Conservation (phyloP, 2,329 filamentous ascomycete genomes). For the Xylaria multiplex region DNA sequence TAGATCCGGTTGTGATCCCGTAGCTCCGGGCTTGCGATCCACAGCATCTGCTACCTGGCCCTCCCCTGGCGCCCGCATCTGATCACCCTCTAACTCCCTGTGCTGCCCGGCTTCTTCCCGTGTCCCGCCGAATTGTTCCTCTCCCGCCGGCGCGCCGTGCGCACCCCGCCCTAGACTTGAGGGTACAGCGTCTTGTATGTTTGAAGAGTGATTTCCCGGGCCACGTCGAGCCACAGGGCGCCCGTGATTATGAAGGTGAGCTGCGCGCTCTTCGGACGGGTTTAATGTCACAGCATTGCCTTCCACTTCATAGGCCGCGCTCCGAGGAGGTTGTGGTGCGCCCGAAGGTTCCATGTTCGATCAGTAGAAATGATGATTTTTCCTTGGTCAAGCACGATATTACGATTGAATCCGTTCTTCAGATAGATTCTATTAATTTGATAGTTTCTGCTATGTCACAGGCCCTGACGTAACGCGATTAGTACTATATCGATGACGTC, state of each 20-base stretch:
- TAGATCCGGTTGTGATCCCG: slow-evolving; percentile 46
- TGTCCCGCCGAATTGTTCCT: slow-evolving; percentile 41
- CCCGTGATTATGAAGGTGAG: slow-evolving; percentile 32
- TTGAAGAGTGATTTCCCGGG: slow-evolving; percentile 33
- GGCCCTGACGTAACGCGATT: slow-evolving; percentile 24
- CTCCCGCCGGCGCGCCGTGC: slow-evolving; percentile 42
- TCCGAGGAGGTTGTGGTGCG: slow-evolving; percentile 43
- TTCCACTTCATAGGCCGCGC: slow-evolving; percentile 43
- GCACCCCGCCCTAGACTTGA: slow-evolving; percentile 45
- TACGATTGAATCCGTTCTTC: neutral
- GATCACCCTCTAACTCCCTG: slow-evolving; percentile 46
- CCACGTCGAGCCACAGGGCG: slow-evolving; percentile 38
- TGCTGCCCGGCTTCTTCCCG: slow-evolving; percentile 40
- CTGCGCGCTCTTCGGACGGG: slow-evolving; percentile 40
- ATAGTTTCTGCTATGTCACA: neutral
- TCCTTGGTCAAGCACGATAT: neutral
- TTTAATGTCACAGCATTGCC: slow-evolving; percentile 45
- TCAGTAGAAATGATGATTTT: neutral
- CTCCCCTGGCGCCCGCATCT: slow-evolving; percentile 47
- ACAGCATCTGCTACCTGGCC: slow-evolving; percentile 46
- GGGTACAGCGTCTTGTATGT: slow-evolving; percentile 40
- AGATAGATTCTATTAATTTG: neutral
- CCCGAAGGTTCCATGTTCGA: slow-evolving; percentile 44
- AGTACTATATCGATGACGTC: slow-evolving; percentile 26
- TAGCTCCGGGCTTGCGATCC: slow-evolving; percentile 44